phyloP scores from a whole-genome alignment of 768 basidiomycete species.

The Fibroporia radiculosa region DNA sequence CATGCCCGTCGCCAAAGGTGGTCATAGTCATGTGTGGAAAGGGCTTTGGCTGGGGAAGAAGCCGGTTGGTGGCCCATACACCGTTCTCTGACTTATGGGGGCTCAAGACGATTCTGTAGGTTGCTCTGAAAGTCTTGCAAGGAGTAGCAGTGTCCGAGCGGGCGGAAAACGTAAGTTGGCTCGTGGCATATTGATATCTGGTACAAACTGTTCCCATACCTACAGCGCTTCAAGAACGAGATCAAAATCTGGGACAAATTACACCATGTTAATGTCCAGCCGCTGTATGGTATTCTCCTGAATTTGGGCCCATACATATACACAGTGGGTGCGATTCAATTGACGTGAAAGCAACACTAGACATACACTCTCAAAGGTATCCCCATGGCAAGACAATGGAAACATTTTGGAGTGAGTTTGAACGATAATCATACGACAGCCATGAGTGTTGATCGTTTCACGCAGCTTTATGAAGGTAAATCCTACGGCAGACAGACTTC shows the following conservation, averaged over 20 bases:
- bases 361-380: constrained; percentile 32
- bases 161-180: constrained; percentile 24
- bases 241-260: constrained; percentile 47
- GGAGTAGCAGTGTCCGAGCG: constrained; percentile 36
- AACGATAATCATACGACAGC: neutral
- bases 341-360: no score
- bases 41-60: constrained; percentile 50
- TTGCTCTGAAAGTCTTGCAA: constrained; percentile 49
- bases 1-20: constrained; percentile 40
- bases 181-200: neutral
- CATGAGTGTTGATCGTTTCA: no score
- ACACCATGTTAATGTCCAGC: constrained; percentile 41
- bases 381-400: constrained; percentile 55
- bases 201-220: no score
- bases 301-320: constrained; percentile 43
- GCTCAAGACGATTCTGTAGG: constrained; percentile 29
- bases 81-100: no score
- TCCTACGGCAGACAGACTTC: constrained; percentile 33
- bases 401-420: constrained; percentile 45
- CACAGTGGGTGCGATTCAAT: constrained; percentile 27
- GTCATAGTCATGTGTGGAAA: constrained; percentile 46
- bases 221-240: constrained; percentile 56
- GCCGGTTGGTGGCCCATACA: constrained; percentile 8
- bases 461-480: no score
- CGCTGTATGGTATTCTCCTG: constrained; percentile 52